Percentiles rank a stretch among this genome's conserved stretches.
These are phyloP conservation scores for Vitis labrusca DNA, from an alignment of 164 flowering plant genomes.

Conservation along the genomic window DNA sequence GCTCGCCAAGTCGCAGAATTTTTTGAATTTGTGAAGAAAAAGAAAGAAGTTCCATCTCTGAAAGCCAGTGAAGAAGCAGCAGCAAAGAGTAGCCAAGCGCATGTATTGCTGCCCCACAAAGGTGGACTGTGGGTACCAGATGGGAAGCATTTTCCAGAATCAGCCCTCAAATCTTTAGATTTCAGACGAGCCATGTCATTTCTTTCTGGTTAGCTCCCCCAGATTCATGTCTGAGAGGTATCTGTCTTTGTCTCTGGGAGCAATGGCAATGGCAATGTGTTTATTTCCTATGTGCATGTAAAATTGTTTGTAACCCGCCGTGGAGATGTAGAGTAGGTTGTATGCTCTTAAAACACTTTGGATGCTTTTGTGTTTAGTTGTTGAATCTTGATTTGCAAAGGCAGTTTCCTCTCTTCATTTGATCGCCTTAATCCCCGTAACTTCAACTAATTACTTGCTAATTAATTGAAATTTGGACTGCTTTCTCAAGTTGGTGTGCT, in stretches of 20 bases:
- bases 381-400: neutral
- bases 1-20: slow-evolving; percentile 96
- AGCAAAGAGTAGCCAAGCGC: slow-evolving; percentile 26
- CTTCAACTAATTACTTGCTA: too few relatives aligned
- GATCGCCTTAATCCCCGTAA: too few relatives aligned
- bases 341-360: neutral
- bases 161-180: slow-evolving; percentile 61
- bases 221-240: slow-evolving; percentile 4
- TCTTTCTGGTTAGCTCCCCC: slow-evolving; percentile 40
- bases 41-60: slow-evolving; percentile 46
- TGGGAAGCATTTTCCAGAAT: slow-evolving; percentile 53
- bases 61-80: slow-evolving; percentile 20
- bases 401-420: too few relatives aligned
- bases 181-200: slow-evolving; percentile 73
- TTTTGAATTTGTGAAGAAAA: slow-evolving; percentile 89
- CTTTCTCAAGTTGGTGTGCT: too few relatives aligned
- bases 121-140: slow-evolving; percentile 68
- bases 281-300: slow-evolving; percentile 6
- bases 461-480: too few relatives aligned
- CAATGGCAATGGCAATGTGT: slow-evolving; percentile 2
- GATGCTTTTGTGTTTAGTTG: neutral
- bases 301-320: neutral
- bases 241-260: neutral
- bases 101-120: slow-evolving; percentile 50
- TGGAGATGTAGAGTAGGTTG: slow-evolving; percentile 15